Evolutionary conservation across 2,329 filamentous ascomycete species (phyloP), one percentile per base, ranked within the genome.

Genomic region (Apiospora arundinis): DNA sequence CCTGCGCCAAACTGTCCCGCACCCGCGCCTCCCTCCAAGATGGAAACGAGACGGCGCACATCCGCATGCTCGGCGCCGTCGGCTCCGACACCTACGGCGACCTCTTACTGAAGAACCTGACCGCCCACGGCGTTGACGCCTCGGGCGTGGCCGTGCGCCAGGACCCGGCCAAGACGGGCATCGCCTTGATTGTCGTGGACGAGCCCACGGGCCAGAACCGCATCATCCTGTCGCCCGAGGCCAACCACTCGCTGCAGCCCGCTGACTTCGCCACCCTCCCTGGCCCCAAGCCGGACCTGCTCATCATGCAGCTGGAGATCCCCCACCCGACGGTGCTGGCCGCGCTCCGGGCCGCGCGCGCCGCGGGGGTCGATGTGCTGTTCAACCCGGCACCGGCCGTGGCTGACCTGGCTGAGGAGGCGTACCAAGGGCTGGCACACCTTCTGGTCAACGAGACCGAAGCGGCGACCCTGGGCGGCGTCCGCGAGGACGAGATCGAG

Each of bases 371-470:
- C 1, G 85, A 88, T 46, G 92, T 95, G 2, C 87, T 98, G 68
- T 69, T 97, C 74, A 98, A 98, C 81, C 95, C 95, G 21, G 95
- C 95, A 3, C 92, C 93, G 5, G 94, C 95, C 4, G 87, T 91
- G 63, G 81, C 83, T 21, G 67, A 49, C 11, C 82, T 97, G 4
- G 94, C 93, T 0, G 85, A 85, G 0, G 86, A 89, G 40, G 90
- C 90, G 11, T 96, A 93, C 79, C 76, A 80, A 8, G 89, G 88
- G 0, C 87, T 98, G 44, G 90, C 91, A 56, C 94, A 97, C 77
- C 85, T 98, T 60, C 89, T 98, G 68, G 89, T 98, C 77, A 98
- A 98, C 78, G 95, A 98, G 84, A 96, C 92, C 0, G 95, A 98
- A 83, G 93, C 95, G 2, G 88, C 91, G 11, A 88, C 95, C 68